These are phyloP conservation scores for Pilatotrama ljubarskyi DNA, from an alignment of 768 basidiomycete species.

Conservation along the genomic window DNA sequence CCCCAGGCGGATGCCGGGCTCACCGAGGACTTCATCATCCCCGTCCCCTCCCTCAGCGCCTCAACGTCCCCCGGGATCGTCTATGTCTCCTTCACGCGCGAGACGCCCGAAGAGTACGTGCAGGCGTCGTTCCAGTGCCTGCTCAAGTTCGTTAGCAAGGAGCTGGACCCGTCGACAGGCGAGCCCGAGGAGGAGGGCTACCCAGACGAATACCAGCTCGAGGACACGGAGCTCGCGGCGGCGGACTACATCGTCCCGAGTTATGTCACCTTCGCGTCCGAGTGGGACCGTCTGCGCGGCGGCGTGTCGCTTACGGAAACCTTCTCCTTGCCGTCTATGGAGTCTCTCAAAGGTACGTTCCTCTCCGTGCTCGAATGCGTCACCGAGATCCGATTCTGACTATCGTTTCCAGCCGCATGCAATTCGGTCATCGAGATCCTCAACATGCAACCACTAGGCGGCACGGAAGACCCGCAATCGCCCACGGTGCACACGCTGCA, in stretches of 20 bases:
- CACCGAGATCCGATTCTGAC: constrained; percentile 26
- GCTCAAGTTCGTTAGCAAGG: constrained; percentile 95
- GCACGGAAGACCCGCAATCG: constrained; percentile 79
- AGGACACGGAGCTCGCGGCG: constrained; percentile 92
- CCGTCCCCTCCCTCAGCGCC: constrained; percentile 66
- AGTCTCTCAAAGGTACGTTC: constrained; percentile 85
- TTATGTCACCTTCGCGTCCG: constrained; percentile 86
- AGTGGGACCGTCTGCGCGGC: constrained; percentile 90
- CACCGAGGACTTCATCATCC: constrained; percentile 94
- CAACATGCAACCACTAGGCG: constrained; percentile 95
- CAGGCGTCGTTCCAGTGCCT: constrained; percentile 86
- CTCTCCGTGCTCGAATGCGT: constrained; percentile 1
- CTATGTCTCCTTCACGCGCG: constrained; percentile 93
- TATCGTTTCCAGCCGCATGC: constrained; percentile 75
- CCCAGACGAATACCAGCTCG: constrained; percentile 96
- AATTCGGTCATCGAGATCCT: constrained; percentile 95
- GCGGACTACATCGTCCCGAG: constrained; percentile 96
- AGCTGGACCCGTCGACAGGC: constrained; percentile 92
- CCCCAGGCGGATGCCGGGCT: constrained; percentile 72
- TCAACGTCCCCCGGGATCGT: constrained; percentile 78
- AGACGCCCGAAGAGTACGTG: constrained; percentile 72
- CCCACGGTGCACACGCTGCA: constrained; percentile 92
- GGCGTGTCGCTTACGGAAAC: constrained; percentile 87
- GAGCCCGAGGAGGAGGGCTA: constrained; percentile 99
- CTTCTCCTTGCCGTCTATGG: constrained; percentile 88